A percentile compares a stretch with the other conserved stretches of the same genome.
These are phyloP conservation scores for Venturia asperata DNA, from an alignment of 2,329 filamentous ascomycete genomes.

Conservation along the genomic window DNA sequence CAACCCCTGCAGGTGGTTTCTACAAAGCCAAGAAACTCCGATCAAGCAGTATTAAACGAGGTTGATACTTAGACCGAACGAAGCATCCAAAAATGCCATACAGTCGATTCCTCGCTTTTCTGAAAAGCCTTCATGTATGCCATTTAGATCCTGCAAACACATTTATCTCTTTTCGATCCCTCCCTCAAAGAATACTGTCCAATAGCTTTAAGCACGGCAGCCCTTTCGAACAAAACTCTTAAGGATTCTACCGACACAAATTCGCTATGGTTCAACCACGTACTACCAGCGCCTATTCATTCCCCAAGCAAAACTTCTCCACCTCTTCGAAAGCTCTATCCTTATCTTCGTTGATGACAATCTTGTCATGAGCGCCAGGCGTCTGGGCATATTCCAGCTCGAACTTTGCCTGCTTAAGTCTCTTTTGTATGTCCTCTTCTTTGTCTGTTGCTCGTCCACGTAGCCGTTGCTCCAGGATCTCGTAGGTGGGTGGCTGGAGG, in stretches of 20 bases:
- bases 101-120: neutral
- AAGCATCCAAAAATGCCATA: neutral
- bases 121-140: neutral
- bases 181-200: no score
- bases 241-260: no score
- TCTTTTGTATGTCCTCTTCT: slow-evolving; percentile 43
- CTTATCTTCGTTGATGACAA: slow-evolving; percentile 47
- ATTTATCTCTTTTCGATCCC: neutral
- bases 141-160: neutral
- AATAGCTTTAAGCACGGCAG: no score
- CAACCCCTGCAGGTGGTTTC: no score
- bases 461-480: slow-evolving; percentile 60
- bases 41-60: neutral
- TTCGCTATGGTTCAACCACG: no score
- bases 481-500: slow-evolving; percentile 69
- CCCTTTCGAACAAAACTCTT: neutral
- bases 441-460: slow-evolving; percentile 37
- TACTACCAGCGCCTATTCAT: neutral
- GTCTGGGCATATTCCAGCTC: slow-evolving; percentile 37
- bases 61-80: neutral
- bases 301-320: slow-evolving; percentile 35
- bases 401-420: slow-evolving; percentile 41
- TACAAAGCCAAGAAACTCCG: no score
- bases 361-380: slow-evolving; percentile 44
- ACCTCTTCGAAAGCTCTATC: slow-evolving; percentile 45